Evolutionary conservation across 441 rosid species (phyloP).

Genomic region (Gossypium trilobum): DNA sequence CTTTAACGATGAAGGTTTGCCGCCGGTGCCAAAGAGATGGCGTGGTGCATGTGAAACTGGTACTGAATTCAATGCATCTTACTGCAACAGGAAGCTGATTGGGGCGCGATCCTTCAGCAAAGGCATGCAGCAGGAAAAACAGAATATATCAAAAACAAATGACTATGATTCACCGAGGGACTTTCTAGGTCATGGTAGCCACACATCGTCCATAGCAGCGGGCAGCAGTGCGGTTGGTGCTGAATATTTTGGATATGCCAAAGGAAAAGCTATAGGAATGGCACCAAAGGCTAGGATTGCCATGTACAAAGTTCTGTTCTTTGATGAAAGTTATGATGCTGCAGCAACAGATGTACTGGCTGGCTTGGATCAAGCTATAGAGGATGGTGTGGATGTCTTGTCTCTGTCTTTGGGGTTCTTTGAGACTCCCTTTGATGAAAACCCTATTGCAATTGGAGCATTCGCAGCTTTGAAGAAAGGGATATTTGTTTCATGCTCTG

Average conservation of each 20-base stretch:
- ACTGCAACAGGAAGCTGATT: slow-evolving; percentile 28
- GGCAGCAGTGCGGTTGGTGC: slow-evolving; percentile 14
- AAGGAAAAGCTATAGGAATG: slow-evolving; percentile 22
- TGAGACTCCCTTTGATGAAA: slow-evolving; percentile 18
- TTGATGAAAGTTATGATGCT: slow-evolving; percentile 14
- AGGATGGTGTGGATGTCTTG: slow-evolving; percentile 23
- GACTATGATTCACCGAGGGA: slow-evolving; percentile 30
- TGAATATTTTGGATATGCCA: slow-evolving; percentile 23
- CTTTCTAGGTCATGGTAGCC: slow-evolving; percentile 25
- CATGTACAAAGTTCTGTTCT: slow-evolving; percentile 24
- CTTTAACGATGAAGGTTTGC: slow-evolving; percentile 23
- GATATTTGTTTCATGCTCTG: slow-evolving; percentile 27
- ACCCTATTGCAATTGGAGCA: slow-evolving; percentile 22
- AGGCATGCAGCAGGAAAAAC: slow-evolving; percentile 18
- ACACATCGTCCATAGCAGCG: slow-evolving; percentile 22
- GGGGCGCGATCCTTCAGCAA: slow-evolving; percentile 24
- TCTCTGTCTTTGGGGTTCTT: slow-evolving; percentile 18
- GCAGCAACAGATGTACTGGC: slow-evolving; percentile 28
- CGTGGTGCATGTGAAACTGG: slow-evolving; percentile 21
- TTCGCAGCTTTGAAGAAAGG: slow-evolving; percentile 29
- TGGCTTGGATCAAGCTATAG: slow-evolving; percentile 27
- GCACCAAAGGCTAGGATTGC: slow-evolving; percentile 27
- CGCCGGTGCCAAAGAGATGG: slow-evolving; percentile 27
- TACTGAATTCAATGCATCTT: slow-evolving; percentile 20
- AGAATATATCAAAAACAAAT: slow-evolving; percentile 10